Evolutionary conservation across 805 yeast genomes (phyloP), one percentile per base, ranked within the genome.

Genomic region (Metschnikowia vanudenii): DNA sequence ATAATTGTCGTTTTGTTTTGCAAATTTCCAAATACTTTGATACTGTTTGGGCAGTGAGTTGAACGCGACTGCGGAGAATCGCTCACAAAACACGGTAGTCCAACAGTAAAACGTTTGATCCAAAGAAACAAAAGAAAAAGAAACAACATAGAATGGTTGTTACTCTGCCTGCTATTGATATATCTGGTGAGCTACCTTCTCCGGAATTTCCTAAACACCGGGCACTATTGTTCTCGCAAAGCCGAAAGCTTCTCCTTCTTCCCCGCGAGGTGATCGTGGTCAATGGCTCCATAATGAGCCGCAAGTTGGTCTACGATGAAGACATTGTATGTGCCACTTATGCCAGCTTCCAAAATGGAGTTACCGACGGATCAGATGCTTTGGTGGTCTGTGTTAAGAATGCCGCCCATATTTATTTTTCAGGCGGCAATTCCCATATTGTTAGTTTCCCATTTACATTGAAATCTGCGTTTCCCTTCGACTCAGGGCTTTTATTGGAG

Each of bases 401-500:
- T 45, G 71, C 79, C 5, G 86, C 86, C 0, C 72, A 83, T 48
- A 73, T 88, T 1, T 88, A 84, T 59, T 77, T 78, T 46, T 64
- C 66, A 4, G 77, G 78, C 48, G 94, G 94, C 2, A 73, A 78
- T 24, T 71, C 78, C 1, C 79, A 79, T 47, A 73, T 78, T 1
- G 76, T 83, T 10, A 81, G 81, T 53, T 79, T 90, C 51, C 95
- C 97, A 0, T 87, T 89, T 52, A 67, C 69, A 6, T 74, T 87
- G 20, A 73, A 69, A 31, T 71, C 71, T 22, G 91, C 85, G 1
- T 76, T 84, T 49, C 76, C 85, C 10, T 85, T 81, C 56, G 81
- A 80, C 19, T 74, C 78, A 34, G 97, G 97, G 0, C 58, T 88
- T 3, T 65, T 90, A 0, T 56, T 87, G 18, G 87, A 85, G 56